These are phyloP conservation scores for Tetratostichococcus sp. DNA, from an alignment of 139 green algal genomes.

Conservation along the genomic window DNA sequence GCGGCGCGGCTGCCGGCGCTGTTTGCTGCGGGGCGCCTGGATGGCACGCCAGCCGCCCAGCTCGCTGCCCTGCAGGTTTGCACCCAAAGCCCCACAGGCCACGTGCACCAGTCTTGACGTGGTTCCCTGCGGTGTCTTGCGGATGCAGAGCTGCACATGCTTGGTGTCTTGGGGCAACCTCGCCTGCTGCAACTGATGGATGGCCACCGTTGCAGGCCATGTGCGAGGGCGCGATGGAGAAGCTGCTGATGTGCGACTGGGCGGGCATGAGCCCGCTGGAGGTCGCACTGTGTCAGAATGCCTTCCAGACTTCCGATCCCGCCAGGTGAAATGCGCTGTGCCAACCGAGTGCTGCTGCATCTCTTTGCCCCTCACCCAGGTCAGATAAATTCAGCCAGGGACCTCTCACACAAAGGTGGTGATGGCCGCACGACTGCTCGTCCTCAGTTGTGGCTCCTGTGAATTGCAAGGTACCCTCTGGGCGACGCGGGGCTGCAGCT, in stretches of 20 bases:
- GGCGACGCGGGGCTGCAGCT: not conserved
- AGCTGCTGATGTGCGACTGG: constrained; percentile 1
- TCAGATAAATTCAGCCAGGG: too few species aligned
- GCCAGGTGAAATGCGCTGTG: not conserved
- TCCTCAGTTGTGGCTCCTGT: too few species aligned
- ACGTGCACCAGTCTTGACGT: too few species aligned
- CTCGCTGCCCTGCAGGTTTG: not conserved
- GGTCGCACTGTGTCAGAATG: not conserved
- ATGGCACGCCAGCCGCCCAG: not conserved
- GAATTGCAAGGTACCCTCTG: not conserved
- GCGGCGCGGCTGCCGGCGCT: not conserved
- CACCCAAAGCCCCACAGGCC: too few species aligned
- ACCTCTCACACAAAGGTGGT: too few species aligned
- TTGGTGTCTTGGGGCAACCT: too few species aligned
- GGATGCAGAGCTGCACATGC: too few species aligned
- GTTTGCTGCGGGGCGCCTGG: not conserved
- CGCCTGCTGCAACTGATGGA: too few species aligned
- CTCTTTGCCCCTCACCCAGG: too few species aligned
- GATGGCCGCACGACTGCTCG: too few species aligned
- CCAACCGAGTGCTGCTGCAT: too few species aligned
- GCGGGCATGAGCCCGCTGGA: not conserved
- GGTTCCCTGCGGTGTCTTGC: too few species aligned
- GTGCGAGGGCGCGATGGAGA: not conserved
- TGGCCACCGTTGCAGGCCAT: not conserved
- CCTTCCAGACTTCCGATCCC: not conserved